Base-by-base conservation (phyloP, 768 basidiomycete species). In the Trametopsis cervina region DNA sequence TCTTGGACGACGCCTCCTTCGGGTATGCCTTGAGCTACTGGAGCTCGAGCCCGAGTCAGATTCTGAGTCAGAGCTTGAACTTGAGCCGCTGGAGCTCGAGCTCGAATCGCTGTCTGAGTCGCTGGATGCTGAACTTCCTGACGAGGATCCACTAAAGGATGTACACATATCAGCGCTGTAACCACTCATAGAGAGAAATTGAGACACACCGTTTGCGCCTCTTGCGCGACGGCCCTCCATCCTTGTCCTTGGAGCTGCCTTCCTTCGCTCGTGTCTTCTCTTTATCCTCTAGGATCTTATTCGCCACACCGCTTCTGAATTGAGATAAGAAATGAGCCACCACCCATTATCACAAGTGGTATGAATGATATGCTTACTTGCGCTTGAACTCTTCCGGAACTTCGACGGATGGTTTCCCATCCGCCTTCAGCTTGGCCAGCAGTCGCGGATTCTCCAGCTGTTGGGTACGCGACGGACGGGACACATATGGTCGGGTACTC, bases 351-450 rank as follows among this genome's bases (percentile, higher is more conserved):
- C n/a, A 44, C 17, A 24, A n/a, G 18, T 27, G 15, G 24, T 27
- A 25, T 35, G 22, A 33, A 33, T 20, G 20, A 17, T 27, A 51
- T 7, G 72, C 81, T 27, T 47, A 89, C 88, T 83, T 83, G 52
- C 67, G 75, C 72, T 81, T 90, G 66, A 96, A 94, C 64, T 96
- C 93, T 52, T 93, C 91, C 3, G 92, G 92, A 10, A 92, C 78
- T 52, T 90, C 88, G 0, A 89, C 82, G 15, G 80, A 80, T 3
- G 90, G 89, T 55, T 83, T 81, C 9, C 83, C 84, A 6, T 82
- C 78, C 0, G 73, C 69, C 63, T 78, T 84, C 33, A 85, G 64
- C 63, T 88, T 88, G 3, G 81, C 75, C 6, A 85, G 67, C 2
- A 79, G 42, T 20, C 66, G 71, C 2, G 90, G 90, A 47, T 89